Evolutionary conservation across 805 yeast species (phyloP), one percentile per base, ranked within the genome.

Genomic region (Hyphopichia homilentoma): DNA sequence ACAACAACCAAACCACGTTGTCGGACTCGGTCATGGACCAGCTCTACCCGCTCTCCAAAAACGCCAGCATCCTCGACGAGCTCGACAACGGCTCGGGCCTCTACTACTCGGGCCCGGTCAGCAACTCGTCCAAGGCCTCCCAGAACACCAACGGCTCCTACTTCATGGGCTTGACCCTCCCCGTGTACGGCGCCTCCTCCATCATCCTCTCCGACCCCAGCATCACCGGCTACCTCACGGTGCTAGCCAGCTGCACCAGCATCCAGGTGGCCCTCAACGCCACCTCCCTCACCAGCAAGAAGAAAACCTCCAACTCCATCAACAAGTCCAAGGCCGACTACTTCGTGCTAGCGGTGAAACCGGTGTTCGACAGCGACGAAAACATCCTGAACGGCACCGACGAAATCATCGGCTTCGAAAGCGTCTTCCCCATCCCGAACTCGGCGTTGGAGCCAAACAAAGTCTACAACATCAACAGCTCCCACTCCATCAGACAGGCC

Each of bases 131-230:
- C 3, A n/a, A n/a, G n/a, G n/a, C n/a, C n/a, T n/a, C n/a, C n/a
- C n/a, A n/a, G n/a, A 43, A 50, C 28, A 29, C 35, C 6, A 54
- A 52, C 23, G 44, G 64, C 1, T 37, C 66, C 2, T 81, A 72
- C 45, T 71, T 77, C 43, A 63, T 85, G 70, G 85, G 95, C 1
- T 61, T 88, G 58, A 83, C 96, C 0, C 44, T 86, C 4, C 93
- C 96, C 0, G 72, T 88, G 3, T 80, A 70, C 45, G 74, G 86
- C 12, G 81, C 83, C 43, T 69, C 80, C n/a, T 81, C 94, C 2
- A 80, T 84, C 15, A 58, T 80, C 26, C 20, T 58, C 5, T 59
- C 68, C n/a, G 62, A 68, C 11, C 78, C 82, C 4, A 68, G 73
- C 15, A 62, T 84, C 5, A 71, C 79, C 2, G 96, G 96, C 0